Base-by-base conservation (phyloP, 768 basidiomycete genomes). In the Pisolithus marmoratus region DNA sequence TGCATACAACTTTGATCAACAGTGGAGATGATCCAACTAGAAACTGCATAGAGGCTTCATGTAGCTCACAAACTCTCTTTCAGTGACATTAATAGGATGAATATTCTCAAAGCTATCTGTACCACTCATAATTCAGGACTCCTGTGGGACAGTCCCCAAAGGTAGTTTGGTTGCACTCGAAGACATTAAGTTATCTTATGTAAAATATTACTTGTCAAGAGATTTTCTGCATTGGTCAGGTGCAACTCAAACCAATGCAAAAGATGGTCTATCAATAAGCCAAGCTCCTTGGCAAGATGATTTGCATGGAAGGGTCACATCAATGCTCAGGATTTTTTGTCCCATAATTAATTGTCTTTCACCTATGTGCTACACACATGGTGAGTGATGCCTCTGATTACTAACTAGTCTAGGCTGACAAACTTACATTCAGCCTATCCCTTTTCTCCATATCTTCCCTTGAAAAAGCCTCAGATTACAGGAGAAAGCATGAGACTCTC, bases 21-120 rank as follows among this genome's bases (percentile, higher is more conserved):
- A 82, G 82, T 63, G 56, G 78, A 80, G 55, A 62, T 78, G 19
- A 74, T 83, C 15, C 70, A 73, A 47, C 58, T 77, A 5, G 77
- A 82, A 61, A 66, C 74, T 7, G 63, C 70, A 9, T 67, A 71
- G 19, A 66, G 74, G 6, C 66, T 84, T 0, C 56, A 69, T 29
- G 45, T 57, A 6, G 44, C 51, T 1, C 53, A 72, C n/a, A 40
- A 54, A 0, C 49, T 81, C 2, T 60, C 66, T 0, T 55, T 65
- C 4, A 45, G 46, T 2, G 68, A 74, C 12, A 72, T 82, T 14
- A 72, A 78, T 38, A 53, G 48, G 9, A 56, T 61, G 46, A 14
- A 50, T 4, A 63, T 72, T n/a, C 58, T 71, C 22, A 58, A 60
- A 51, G 20, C 38, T 8, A 51, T 69, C 22, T 63, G 68, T 15